phyloP scores from a whole-genome alignment of 1,139 yeast genomes.

The Petasospora rhodanensis region DNA sequence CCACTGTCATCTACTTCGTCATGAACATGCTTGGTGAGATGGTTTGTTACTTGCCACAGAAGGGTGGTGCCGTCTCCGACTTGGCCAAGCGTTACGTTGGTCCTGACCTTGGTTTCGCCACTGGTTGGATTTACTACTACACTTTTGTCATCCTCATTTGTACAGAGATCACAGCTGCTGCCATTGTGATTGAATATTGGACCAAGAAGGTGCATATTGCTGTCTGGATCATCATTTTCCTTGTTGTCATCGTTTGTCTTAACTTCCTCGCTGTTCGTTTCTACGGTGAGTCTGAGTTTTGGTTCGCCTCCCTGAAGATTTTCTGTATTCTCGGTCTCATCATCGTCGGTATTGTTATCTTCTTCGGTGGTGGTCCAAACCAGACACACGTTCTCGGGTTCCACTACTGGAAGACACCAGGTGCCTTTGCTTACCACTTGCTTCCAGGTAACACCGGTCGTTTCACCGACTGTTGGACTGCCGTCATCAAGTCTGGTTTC shows the following conservation, averaged over 20 bases:
- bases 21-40: conserved; percentile 60
- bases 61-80: conserved; percentile 47
- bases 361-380: conserved; percentile 79
- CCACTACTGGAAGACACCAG: conserved; percentile 56
- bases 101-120: conserved; percentile 70
- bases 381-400: conserved; percentile 69
- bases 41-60: conserved; percentile 51
- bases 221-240: conserved; percentile 58
- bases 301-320: conserved; percentile 72
- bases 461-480: conserved; percentile 47
- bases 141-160: conserved; percentile 73
- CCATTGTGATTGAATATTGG: conserved; percentile 75
- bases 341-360: conserved; percentile 65
- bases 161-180: conserved; percentile 75
- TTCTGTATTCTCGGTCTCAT: conserved; percentile 66
- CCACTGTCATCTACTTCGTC: conserved; percentile 48
- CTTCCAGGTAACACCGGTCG: conserved; percentile 58
- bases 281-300: conserved; percentile 78
- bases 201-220: conserved; percentile 62
- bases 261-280: conserved; percentile 65
- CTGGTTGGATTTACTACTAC: conserved; percentile 76
- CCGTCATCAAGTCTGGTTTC: conserved; percentile 27
- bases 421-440: conserved; percentile 50
- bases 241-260: conserved; percentile 53
- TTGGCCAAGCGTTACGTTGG: conserved; percentile 53